Evolutionary conservation across 1,284 basidiomycete species (phyloP).

Genomic region (Melanopsichium pennsylvanicum): DNA sequence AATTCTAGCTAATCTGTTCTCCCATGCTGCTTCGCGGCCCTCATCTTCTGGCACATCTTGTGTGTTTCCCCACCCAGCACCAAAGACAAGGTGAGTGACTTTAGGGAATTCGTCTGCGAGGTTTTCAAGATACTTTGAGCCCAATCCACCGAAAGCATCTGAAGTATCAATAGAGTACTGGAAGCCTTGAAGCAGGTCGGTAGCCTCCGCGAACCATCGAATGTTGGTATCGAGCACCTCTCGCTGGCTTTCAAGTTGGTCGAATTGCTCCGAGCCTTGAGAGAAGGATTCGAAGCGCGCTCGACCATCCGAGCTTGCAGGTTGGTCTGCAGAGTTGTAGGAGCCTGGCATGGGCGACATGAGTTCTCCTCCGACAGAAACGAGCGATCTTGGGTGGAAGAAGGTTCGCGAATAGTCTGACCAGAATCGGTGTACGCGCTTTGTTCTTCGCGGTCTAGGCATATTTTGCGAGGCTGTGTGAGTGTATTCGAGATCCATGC

Average conservation of each 20-base stretch:
- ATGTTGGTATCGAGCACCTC: conserved; percentile 54
- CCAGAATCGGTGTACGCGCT: conserved; percentile 47
- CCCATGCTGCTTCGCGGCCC: conserved; percentile 4
- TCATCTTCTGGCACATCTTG: conserved; percentile 8
- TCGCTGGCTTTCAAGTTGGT: conserved; percentile 48
- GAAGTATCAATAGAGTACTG: conserved; percentile 49
- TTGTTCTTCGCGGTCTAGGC: conserved; percentile 7
- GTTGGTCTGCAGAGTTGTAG: conserved; percentile 14
- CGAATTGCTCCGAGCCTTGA: conserved; percentile 37
- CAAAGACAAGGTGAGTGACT: conserved; percentile 37
- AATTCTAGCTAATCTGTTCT: conserved; percentile 29
- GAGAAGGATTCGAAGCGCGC: conserved; percentile 45
- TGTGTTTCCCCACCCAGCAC: conserved; percentile 42
- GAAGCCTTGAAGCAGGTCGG: conserved; percentile 58
- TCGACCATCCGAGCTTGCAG: conserved; percentile 13
- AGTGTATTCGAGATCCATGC: conserved; percentile 1
- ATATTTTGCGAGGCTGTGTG: background rate
- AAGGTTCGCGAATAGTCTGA: conserved; percentile 54
- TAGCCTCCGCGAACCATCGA: conserved; percentile 61
- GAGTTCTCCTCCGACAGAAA: conserved; percentile 46
- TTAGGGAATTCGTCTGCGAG: conserved; percentile 61
- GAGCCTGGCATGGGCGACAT: conserved; percentile 46
- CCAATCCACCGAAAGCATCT: conserved; percentile 56
- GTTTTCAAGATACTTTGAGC: conserved; percentile 39
- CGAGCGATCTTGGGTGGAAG: conserved; percentile 54